Base-by-base conservation (phyloP, 176 grass and related monocot genomes). In the Oryza nivara region DNA sequence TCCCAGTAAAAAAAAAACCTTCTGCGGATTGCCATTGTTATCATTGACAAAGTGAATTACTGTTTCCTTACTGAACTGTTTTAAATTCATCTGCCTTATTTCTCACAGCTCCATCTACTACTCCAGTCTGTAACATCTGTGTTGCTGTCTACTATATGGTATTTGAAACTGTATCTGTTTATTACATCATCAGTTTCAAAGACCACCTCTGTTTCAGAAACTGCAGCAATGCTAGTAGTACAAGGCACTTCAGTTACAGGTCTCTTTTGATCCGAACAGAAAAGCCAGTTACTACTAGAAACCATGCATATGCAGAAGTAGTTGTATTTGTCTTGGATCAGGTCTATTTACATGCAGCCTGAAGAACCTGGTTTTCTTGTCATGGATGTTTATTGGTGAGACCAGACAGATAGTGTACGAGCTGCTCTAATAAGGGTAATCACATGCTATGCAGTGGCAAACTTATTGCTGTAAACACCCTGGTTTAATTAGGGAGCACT, bases 1-100 rank as follows among this genome's bases (percentile, higher is more conserved):
- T 70, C 82, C 65, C 82, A 77, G 82, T 44, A 70, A 52, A 6
- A 69, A 69, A 52, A 49, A 52, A 77, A 60, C 22, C 30, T 76
- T 48, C 82, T 75, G 58, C 0, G 82, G 82, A 54, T 52, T 77
- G 74, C 65, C 22, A 23, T 45, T 77, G 34, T 76, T 40, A 76
- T 52, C 65, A 19, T 41, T 41, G 32, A 84, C 20, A 68, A 67
- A 41, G 46, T 75, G 70, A 74, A 47, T 74, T 41, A 65, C 36
- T 38, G 36, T 83, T 65, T 11, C 17, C 3, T 35, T 11, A 30
- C 4, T 67, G 44, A 23, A 75, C 20, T 40, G 14, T 16, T 70
- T 38, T 23, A 22, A 23, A 26, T 48, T 65, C 7, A 14, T 30
- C 12, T 20, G 17, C 13, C 3, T 34, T 48, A 14, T 48, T 83